Evolutionary conservation across 179 eudicot genomes (phyloP), one percentile per base, ranked within the genome.

Genomic region (Gypsophila paniculata): DNA sequence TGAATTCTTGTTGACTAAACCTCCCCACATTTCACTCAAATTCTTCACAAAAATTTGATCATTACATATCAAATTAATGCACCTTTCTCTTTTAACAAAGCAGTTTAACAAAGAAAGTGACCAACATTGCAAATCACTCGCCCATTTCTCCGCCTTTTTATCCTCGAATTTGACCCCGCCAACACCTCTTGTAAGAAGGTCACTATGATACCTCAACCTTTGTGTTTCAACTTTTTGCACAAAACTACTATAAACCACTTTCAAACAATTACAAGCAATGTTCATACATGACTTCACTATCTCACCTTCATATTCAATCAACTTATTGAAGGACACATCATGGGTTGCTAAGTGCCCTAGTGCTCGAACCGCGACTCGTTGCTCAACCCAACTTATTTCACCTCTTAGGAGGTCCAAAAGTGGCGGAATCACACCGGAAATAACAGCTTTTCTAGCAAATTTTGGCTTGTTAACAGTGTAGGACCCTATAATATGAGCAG

Each of bases 401-500:
- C 96, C 93, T 70, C 85, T 83, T 74, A 90, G 70, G 29, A 90
- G 88, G 72, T 86, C 91, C 67, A 90, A 64, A 22, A 90, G 68
- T 34, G 90, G 88, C 6, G 84, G 83, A 38, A 88, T 72, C 8
- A 88, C 90, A 10, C 96, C 93, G 2, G 89, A 84, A n/a, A 79
- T 79, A 15, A 79, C 85, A 4, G 86, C 91, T 61, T 66, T 81
- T 42, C 76, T 53, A 0, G 91, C 88, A 38, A 81, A 84, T 18
- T 80, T 77, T 1, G 69, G 77, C 32, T 70, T 84, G 79, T 81
- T 90, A 86, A 88, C 81, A 3, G 91, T 88, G 81, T 86, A 88
- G 1, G 96, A 88, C 5, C 93, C 96, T 26, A 90, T 81, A 2
- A 90, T 81, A 75, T 90, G 96, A 66, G 93, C 89, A 42, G 93